Conservation (phyloP, 176 grass and related monocot species). For the Phoenix roebelenii region DNA sequence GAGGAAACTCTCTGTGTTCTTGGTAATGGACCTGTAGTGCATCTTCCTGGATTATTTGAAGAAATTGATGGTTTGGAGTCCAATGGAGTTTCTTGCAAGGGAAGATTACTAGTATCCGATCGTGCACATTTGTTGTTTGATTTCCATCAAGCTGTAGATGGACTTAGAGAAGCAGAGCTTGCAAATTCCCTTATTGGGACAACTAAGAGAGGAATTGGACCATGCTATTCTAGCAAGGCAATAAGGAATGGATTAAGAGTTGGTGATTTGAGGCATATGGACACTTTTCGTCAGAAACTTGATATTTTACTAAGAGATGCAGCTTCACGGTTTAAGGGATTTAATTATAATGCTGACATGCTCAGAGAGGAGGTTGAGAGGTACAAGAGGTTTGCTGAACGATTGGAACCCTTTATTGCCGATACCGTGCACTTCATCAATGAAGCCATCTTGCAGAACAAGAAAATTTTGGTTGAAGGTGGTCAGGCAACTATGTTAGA, state of each 20-base stretch:
- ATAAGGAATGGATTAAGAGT: slow-evolving; percentile 79
- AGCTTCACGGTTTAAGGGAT: slow-evolving; percentile 51
- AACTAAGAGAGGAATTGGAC: slow-evolving; percentile 80
- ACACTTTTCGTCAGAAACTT: slow-evolving; percentile 68
- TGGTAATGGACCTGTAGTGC: slow-evolving; percentile 79
- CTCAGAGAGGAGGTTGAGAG: slow-evolving; percentile 75
- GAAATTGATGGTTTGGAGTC: slow-evolving; percentile 73
- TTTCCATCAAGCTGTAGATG: slow-evolving; percentile 83
- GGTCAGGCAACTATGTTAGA: slow-evolving; percentile 98
- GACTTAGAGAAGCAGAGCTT: slow-evolving; percentile 72
- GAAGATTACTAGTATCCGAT: slow-evolving; percentile 78
- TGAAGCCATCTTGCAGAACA: slow-evolving; percentile 65
- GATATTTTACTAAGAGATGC: slow-evolving; percentile 58
- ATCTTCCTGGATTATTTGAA: slow-evolving; percentile 83
- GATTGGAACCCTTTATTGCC: slow-evolving; percentile 56
- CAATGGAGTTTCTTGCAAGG: slow-evolving; percentile 55
- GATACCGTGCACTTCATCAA: slow-evolving; percentile 82
- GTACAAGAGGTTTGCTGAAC: slow-evolving; percentile 62
- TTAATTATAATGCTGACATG: slow-evolving; percentile 43
- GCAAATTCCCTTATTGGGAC: slow-evolving; percentile 67
- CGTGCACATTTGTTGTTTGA: slow-evolving; percentile 91
- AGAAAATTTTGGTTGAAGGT: slow-evolving; percentile 94
- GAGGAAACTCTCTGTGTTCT: slow-evolving; percentile 67
- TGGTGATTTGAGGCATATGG: slow-evolving; percentile 64
- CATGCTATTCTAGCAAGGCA: slow-evolving; percentile 79